phyloP scores from a whole-genome alignment of 225 moss, liverwort and hornwort genomes.

The Lunularia cruciata region DNA sequence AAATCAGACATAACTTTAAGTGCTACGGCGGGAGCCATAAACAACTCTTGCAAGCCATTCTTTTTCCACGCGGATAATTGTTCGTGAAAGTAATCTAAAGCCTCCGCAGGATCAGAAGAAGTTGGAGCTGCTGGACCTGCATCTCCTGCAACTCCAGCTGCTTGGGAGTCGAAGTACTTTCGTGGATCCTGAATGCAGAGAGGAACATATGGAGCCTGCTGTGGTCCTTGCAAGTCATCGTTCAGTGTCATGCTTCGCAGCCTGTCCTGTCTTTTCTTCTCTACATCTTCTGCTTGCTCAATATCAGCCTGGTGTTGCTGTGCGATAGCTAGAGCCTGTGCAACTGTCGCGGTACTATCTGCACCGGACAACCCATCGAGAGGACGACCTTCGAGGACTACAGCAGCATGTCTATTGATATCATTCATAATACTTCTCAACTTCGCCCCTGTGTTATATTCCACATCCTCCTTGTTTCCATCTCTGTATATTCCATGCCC shows the following conservation, averaged over 20 bases:
- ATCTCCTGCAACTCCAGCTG: conserved; percentile 34
- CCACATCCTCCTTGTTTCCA: conserved; percentile 73
- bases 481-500: conserved; percentile 87
- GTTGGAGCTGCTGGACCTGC: conserved; percentile 28
- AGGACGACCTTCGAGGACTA: conserved; percentile 85
- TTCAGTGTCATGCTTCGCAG: conserved; percentile 78
- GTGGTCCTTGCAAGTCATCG: conserved; percentile 84
- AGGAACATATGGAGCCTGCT: conserved; percentile 58
- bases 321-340: conserved; percentile 73
- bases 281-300: conserved; percentile 45
- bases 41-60: conserved; percentile 28
- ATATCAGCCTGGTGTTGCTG: conserved; percentile 54
- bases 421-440: conserved; percentile 86
- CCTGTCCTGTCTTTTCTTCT: conserved; percentile 69
- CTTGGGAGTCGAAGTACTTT: conserved; percentile 91
- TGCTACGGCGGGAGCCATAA: conserved; percentile 57
- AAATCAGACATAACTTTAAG: conserved; percentile 63
- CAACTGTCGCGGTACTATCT: conserved; percentile 71
- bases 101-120: conserved; percentile 48
- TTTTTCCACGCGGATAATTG: conserved; percentile 48
- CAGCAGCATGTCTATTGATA: conserved; percentile 92
- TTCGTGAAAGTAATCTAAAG: conserved; percentile 58
- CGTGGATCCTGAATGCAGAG: conserved; percentile 88
- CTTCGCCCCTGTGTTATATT: conserved; percentile 47
- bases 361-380: conserved; percentile 43